These are phyloP conservation scores for Artemisia annua DNA, from an alignment of 129 eudicot genomes.

Conservation along the genomic window DNA sequence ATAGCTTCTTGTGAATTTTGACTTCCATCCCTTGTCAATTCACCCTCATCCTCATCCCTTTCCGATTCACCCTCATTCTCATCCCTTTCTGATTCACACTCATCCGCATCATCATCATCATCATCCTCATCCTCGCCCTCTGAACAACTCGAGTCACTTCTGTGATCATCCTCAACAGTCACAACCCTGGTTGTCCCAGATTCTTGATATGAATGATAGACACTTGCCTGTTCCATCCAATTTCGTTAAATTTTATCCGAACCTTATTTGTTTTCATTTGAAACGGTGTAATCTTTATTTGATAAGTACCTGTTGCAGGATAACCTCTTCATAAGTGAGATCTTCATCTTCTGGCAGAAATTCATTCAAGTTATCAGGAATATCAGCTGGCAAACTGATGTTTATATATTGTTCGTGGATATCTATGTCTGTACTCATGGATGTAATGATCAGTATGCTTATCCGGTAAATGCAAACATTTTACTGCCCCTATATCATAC, in stretches of 20 bases:
- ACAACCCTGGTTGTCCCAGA: slow-evolving; percentile 21
- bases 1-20: slow-evolving; percentile 49
- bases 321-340: slow-evolving; percentile 65
- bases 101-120: background rate
- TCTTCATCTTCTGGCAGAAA: slow-evolving; percentile 54
- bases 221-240: slow-evolving; percentile 62
- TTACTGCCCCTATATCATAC: background rate
- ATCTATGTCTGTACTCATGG: slow-evolving; percentile 45
- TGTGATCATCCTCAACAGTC: slow-evolving; percentile 14
- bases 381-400: slow-evolving; percentile 48
- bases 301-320: slow-evolving; percentile 58
- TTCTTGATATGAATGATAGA: slow-evolving; percentile 55
- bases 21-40: slow-evolving; percentile 37
- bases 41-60: slow-evolving; percentile 42
- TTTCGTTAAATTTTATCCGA: background rate
- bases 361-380: slow-evolving; percentile 51
- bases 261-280: background rate
- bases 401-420: slow-evolving; percentile 39
- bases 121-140: slow-evolving; percentile 30
- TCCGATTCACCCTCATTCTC: slow-evolving; percentile 45
- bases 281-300: background rate
- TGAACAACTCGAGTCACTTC: slow-evolving; percentile 27
- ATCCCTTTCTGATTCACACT: slow-evolving; percentile 42
- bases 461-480: background rate
- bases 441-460: slow-evolving; percentile 15